phyloP scores from a whole-genome alignment of 805 yeast species.

The Spathaspora sp. region DNA sequence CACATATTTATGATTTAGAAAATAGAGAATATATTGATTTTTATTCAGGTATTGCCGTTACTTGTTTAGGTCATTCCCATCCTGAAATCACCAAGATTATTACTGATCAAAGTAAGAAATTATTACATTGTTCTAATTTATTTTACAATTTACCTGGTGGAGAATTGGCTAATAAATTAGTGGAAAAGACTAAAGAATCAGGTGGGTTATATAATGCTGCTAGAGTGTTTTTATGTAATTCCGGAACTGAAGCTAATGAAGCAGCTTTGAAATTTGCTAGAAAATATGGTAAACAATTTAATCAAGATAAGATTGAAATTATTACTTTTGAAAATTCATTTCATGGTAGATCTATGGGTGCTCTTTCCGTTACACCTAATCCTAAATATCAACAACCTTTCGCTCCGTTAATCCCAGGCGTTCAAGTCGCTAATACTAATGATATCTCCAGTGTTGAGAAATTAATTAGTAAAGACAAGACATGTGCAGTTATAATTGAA shows the following conservation, averaged over 20 bases:
- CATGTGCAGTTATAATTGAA: conserved; percentile 92
- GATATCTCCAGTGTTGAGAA: conserved; percentile 57
- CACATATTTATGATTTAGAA: conserved; percentile 77
- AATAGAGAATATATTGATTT: conserved; percentile 81
- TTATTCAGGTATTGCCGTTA: conserved; percentile 95
- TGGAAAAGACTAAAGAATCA: conserved; percentile 59
- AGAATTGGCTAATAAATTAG: conserved; percentile 66
- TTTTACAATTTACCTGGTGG: conserved; percentile 84
- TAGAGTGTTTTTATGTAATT: conserved; percentile 61
- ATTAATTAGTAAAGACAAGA: conserved; percentile 51
- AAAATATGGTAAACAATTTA: conserved; percentile 63
- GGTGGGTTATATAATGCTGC: conserved; percentile 85
- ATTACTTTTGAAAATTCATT: conserved; percentile 87
- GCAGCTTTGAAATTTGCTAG: conserved; percentile 66
- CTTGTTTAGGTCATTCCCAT: conserved; percentile 87
- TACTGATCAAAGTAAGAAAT: conserved; percentile 63
- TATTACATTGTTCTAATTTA: conserved; percentile 83
- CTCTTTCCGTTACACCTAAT: conserved; percentile 88
- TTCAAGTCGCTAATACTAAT: conserved; percentile 60
- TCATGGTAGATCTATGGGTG: conserved; percentile 95
- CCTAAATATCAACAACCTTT: conserved; percentile 91
- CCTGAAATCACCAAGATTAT: conserved; percentile 69
- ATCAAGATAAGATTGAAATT: conserved; percentile 63
- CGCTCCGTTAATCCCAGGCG: conserved; percentile 88
- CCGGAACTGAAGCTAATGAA: conserved; percentile 59